Conservation (phyloP, 345 rosid species). For the Streptanthus diversifolius region DNA sequence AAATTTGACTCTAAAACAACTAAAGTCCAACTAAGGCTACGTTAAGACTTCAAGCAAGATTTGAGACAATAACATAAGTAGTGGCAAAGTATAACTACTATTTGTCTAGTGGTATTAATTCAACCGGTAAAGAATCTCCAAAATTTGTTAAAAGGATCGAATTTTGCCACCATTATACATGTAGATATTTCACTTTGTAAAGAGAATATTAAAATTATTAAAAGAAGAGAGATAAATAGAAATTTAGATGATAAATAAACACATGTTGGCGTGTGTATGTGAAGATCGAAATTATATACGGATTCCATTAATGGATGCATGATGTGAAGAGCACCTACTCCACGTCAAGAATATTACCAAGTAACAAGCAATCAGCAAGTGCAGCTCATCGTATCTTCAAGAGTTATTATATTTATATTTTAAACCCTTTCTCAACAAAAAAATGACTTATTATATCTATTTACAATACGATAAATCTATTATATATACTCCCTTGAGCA, state of each 20-base stretch:
- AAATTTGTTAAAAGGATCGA: not conserved
- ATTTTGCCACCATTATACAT: not conserved
- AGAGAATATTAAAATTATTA: not conserved
- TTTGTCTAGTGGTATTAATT: not conserved
- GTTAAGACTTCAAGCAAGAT: not conserved
- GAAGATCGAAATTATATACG: slow-evolving; percentile 17
- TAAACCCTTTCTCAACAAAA: too few relatives aligned
- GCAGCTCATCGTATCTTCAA: slow-evolving; percentile 33
- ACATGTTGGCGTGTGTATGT: slow-evolving; percentile 22
- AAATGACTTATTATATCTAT: not conserved
- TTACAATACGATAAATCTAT: not conserved
- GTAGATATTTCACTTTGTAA: not conserved
- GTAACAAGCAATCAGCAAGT: slow-evolving; percentile 28
- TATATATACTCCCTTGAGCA: not conserved
- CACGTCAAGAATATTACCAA: slow-evolving; percentile 34
- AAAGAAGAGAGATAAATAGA: not conserved
- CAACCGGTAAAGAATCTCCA: not conserved
- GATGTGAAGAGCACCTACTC: slow-evolving; percentile 38
- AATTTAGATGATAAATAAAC: not conserved
- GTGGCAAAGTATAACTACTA: not conserved
- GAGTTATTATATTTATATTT: not conserved
- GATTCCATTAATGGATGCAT: slow-evolving; percentile 25
- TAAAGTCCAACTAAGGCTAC: slow-evolving; percentile 20
- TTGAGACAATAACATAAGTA: not conserved
- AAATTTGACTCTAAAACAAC: not conserved